Conservation (phyloP, 2,329 filamentous ascomycete genomes). For the Xylaria hypoxylon region DNA sequence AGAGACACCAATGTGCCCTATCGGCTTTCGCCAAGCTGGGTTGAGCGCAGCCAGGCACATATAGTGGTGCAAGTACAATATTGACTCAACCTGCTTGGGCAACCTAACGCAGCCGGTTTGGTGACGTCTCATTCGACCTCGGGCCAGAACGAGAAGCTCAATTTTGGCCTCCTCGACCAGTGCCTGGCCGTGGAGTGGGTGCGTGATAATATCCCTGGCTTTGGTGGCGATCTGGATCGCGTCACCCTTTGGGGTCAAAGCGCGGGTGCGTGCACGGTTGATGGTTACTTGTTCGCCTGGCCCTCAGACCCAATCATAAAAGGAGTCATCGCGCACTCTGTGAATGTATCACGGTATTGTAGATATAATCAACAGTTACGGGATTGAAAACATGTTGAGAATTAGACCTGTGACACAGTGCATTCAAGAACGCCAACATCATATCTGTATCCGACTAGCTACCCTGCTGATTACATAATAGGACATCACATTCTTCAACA, state of each 20-base stretch:
- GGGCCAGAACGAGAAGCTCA: conserved; percentile 51
- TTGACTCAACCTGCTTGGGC: conserved; percentile 48
- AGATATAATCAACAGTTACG: too few species aligned
- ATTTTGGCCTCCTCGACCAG: conserved; percentile 58
- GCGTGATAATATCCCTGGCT: too few species aligned
- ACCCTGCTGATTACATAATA: too few species aligned
- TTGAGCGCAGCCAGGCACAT: conserved; percentile 37
- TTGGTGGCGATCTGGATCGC: too few species aligned
- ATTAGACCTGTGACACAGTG: too few species aligned
- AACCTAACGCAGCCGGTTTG: conserved; percentile 39
- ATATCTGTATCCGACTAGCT: too few species aligned
- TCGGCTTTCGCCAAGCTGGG: conserved; percentile 35
- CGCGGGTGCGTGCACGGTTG: conserved; percentile 52
- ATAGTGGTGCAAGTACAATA: conserved; percentile 44
- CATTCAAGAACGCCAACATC: too few species aligned
- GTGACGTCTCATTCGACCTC: conserved; percentile 19
- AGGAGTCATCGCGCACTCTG: conserved; percentile 22
- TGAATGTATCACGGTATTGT: too few species aligned
- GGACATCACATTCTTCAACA: too few species aligned
- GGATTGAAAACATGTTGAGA: too few species aligned
- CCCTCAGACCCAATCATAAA: conserved; percentile 19
- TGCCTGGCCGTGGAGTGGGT: too few species aligned
- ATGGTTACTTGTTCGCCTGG: conserved; percentile 29
- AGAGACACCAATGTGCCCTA: conserved; percentile 37
- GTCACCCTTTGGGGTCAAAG: conserved; percentile 60